Base-by-base conservation (phyloP, 345 rosid species). In the Stellera chamaejasme region DNA sequence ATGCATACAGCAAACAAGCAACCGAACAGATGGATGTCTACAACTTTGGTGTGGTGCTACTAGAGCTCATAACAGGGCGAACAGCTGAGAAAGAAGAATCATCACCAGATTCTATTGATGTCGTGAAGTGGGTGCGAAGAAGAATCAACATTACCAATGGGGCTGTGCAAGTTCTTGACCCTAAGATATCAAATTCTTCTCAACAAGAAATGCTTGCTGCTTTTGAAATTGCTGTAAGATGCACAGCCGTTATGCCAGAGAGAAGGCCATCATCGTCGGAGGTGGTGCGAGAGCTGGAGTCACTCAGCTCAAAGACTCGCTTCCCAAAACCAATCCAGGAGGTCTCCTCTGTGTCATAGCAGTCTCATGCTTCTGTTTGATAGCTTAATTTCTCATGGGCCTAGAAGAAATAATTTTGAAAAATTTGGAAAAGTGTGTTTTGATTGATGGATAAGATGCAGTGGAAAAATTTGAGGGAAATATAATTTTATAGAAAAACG, bases 101-200 rank as follows among this genome's bases (percentile, higher is more conserved):
- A 52, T 66, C 84, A 48, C 60, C 45, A 3, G 84, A 78, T 41
- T 79, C 78, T 15, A 65, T 85, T 42, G 95, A 88, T 54, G 71
- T 92, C 4, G 84, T 88, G 80, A 92, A 76, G 69, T 85, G 83
- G 85, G 95, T 92, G 48, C 72, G 98, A 41, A 74, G 98, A 70
- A 92, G 81, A 75, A 84, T 92, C 74, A 88, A 92, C 82, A 71
- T 92, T 51, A 68, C 76, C 7, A 72, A 82, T 14, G 98, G 98
- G 16, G 85, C 83, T 44, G 48, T 61, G 11, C 80, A 77, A 66
- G 87, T 88, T 70, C 78, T 92, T 26, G 98, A 91, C 69, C 74
- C 83, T 4, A 83, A 71, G 59, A 77, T 88, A 65, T 71, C 77
- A 10, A 62, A 63, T 52, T 66, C 73, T 57, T 75, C 48, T 15